Base-by-base conservation (phyloP, 352 stramenopile species). In the Pythium monospermum region DNA sequence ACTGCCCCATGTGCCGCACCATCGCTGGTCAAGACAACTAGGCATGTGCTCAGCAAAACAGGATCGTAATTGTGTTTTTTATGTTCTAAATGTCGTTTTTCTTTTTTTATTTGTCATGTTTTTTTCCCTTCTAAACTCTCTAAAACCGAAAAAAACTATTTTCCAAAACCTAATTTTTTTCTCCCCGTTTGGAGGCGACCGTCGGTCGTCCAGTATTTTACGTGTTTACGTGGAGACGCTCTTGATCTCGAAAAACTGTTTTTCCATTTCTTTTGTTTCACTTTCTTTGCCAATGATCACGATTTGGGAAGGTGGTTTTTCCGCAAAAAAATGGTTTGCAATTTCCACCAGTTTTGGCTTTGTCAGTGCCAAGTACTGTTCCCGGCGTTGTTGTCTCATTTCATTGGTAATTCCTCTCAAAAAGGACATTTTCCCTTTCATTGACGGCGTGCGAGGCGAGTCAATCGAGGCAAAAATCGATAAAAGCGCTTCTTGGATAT, bases 1-100 rank as follows among this genome's bases (percentile, higher is more conserved):
- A 93, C 61, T 93, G 83, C 73, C 83, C 83, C 53, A 93, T 93
- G 81, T 93, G 83, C 61, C 77, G 83, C 32, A 85, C 79, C 8
- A 90, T 93, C 42, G 83, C 80, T 10, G 83, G 83, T 22, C 44
- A 71, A 52, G 76, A 77, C 39, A 41, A 43, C 39, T 39, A 35
- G 30, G 30, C 8, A n/a, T n/a, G n/a, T n/a, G n/a, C n/a, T n/a
- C n/a, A n/a, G n/a, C n/a, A n/a, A n/a, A n/a, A n/a, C n/a, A n/a
- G n/a, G n/a, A n/a, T n/a, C n/a, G n/a, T n/a, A n/a, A n/a, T n/a
- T n/a, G n/a, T n/a, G n/a, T n/a, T n/a, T n/a, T n/a, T n/a, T n/a
- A n/a, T n/a, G n/a, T n/a, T n/a, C n/a, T n/a, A n/a, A n/a, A n/a
- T n/a, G n/a, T n/a, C n/a, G n/a, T n/a, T n/a, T n/a, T n/a, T n/a